A percentile compares a stretch with the other conserved stretches of the same genome.
Conservation (phyloP, 1,139 yeast genomes). For the Candida glucosophila region DNA sequence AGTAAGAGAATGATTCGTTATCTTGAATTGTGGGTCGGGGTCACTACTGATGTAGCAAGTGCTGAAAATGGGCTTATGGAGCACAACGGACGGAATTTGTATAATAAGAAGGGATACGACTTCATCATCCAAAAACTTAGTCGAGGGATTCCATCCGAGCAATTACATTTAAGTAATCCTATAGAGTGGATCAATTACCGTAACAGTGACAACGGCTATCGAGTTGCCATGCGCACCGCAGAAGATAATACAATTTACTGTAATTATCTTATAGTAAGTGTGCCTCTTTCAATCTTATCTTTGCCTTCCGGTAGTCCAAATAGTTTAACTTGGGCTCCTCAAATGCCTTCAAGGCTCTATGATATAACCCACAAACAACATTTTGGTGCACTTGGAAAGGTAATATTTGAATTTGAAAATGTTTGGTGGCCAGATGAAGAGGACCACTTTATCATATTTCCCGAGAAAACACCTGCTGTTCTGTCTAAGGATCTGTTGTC, state of each 20-base stretch:
- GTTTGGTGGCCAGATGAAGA: conserved; percentile 56
- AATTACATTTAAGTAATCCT: conserved; percentile 34
- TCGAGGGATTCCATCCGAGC: conserved; percentile 26
- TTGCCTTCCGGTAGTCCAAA: conserved; percentile 27
- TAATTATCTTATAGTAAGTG: conserved; percentile 58
- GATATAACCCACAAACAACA: conserved; percentile 43
- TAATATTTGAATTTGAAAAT: conserved; percentile 58
- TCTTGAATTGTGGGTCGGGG: conserved; percentile 74
- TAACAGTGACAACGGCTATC: conserved; percentile 7
- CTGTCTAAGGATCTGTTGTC: conserved; percentile 9
- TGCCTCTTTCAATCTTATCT: conserved; percentile 63
- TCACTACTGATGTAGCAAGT: conserved; percentile 57
- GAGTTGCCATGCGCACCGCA: conserved; percentile 11
- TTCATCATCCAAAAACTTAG: conserved; percentile 39
- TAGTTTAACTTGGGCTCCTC: conserved; percentile 53
- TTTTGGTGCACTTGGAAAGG: conserved; percentile 72
- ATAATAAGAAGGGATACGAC: conserved; percentile 53
- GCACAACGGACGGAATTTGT: conserved; percentile 68
- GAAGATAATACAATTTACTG: conserved; percentile 17
- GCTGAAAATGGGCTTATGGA: conserved; percentile 59
- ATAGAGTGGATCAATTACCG: conserved; percentile 35
- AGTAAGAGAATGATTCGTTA: conserved; percentile 46
- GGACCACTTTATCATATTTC: conserved; percentile 46
- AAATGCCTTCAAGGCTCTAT: conserved; percentile 39
- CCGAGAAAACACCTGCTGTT: conserved; percentile 13